A percentile compares a stretch with the other conserved stretches of the same genome.
These are phyloP conservation scores for Croton laevigatus DNA, from an alignment of 441 rosid genomes.

Conservation along the genomic window DNA sequence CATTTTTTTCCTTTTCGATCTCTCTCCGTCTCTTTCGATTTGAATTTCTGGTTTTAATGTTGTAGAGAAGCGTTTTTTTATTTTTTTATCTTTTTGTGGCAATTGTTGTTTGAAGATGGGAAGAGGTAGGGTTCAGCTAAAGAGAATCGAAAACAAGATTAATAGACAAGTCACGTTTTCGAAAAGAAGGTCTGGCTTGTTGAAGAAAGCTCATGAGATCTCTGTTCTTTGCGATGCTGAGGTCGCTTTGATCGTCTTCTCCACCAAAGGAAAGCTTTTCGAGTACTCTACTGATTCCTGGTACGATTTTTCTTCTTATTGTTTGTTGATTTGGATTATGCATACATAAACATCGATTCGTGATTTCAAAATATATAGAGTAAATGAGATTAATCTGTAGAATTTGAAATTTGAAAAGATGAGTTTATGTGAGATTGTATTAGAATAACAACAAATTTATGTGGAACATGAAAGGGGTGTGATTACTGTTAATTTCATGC, in stretches of 20 bases:
- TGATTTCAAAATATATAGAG: too few relatives aligned
- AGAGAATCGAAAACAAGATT: conserved; percentile 92
- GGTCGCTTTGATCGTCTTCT: conserved; percentile 79
- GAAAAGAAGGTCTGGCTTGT: conserved; percentile 74
- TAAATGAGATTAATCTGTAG: not conserved
- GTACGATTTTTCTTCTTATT: conserved; percentile 29
- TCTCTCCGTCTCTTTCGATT: not conserved
- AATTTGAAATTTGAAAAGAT: not conserved
- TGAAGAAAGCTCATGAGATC: conserved; percentile 93
- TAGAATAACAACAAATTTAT: too few relatives aligned
- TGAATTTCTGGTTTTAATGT: not conserved
- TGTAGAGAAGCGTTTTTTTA: not conserved
- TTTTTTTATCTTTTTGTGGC: not conserved
- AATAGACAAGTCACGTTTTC: conserved; percentile 92
- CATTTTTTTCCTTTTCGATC: not conserved
- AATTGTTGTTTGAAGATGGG: conserved; percentile 44
- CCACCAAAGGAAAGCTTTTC: conserved; percentile 79
- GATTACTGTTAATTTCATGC: not conserved
- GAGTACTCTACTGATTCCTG: conserved; percentile 81
- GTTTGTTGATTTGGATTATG: not conserved
- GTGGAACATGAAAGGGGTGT: not conserved
- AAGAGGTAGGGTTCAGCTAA: conserved; percentile 88
- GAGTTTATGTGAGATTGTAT: too few relatives aligned
- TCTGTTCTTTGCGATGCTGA: conserved; percentile 92
- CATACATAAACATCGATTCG: not conserved